A percentile compares a stretch with the other conserved stretches of the same genome.
These are phyloP conservation scores for Strobilomyces echinocephalus DNA, from an alignment of 768 basidiomycete genomes.

Conservation along the genomic window DNA sequence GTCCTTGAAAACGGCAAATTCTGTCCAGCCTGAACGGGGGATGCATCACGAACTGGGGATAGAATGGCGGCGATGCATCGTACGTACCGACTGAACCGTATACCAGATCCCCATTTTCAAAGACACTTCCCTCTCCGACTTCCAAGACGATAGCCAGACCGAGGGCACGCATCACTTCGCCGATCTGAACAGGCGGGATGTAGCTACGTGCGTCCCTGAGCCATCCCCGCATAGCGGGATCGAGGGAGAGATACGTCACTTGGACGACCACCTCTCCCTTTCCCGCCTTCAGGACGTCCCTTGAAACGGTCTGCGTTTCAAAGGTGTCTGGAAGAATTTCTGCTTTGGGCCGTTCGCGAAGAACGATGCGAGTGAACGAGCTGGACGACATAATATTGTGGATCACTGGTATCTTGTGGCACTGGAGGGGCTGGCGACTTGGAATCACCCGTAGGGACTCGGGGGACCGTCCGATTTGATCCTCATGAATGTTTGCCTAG, in stretches of 20 bases:
- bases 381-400: slow-evolving; percentile 19
- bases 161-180: slow-evolving; percentile 70
- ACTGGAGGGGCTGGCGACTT: neutral
- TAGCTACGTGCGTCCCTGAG: slow-evolving; percentile 70
- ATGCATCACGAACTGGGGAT: neutral
- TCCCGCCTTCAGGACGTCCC: slow-evolving; percentile 49
- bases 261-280: slow-evolving; percentile 62
- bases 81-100: slow-evolving; percentile 54
- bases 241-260: slow-evolving; percentile 74
- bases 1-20: slow-evolving; percentile 62
- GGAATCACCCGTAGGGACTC: neutral
- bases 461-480: too few relatives aligned
- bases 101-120: slow-evolving; percentile 69
- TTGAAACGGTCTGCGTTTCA: slow-evolving; percentile 49
- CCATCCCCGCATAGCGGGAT: slow-evolving; percentile 88
- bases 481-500: too few relatives aligned
- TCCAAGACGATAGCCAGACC: slow-evolving; percentile 66
- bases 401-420: neutral
- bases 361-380: slow-evolving; percentile 63
- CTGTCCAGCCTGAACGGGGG: slow-evolving; percentile 60
- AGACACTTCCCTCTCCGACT: slow-evolving; percentile 47
- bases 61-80: too few relatives aligned
- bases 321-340: slow-evolving; percentile 76
- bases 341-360: slow-evolving; percentile 66
- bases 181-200: slow-evolving; percentile 65